These are phyloP conservation scores for Blepharisma undulans DNA, from an alignment of 169 alveolate species.

Conservation along the genomic window DNA sequence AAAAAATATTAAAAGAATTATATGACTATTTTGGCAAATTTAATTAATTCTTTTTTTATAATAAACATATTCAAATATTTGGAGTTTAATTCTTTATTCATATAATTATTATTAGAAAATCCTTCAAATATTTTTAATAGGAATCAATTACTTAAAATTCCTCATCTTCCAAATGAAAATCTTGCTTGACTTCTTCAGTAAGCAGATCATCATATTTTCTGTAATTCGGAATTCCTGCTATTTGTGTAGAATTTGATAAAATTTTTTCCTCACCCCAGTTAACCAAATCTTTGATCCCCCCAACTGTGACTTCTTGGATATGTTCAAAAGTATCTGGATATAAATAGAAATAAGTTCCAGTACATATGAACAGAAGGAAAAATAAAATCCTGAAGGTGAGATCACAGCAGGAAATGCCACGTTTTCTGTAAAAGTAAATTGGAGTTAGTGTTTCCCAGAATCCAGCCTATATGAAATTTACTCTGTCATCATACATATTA, in stretches of 20 bases:
- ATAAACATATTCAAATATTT: too few relatives aligned
- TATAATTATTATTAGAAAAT: too few relatives aligned
- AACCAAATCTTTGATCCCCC: slow-evolving; percentile 29
- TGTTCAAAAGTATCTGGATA: slow-evolving; percentile 29
- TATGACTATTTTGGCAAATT: too few relatives aligned
- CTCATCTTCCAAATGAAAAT: not conserved
- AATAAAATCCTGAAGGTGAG: not conserved
- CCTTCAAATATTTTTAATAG: too few relatives aligned
- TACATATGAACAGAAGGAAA: not conserved
- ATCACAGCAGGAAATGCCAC: slow-evolving; percentile 4
- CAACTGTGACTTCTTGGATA: slow-evolving; percentile 31
- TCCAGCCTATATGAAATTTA: slow-evolving; percentile 19
- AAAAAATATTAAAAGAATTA: too few relatives aligned
- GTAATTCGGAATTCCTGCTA: slow-evolving; percentile 26
- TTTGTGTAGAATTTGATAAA: slow-evolving; percentile 35
- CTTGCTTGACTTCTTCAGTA: not conserved
- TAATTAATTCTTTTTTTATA: too few relatives aligned
- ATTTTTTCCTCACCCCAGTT: slow-evolving; percentile 40
- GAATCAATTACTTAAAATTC: not conserved
- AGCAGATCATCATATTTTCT: not conserved
- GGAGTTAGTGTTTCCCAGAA: slow-evolving; percentile 40
- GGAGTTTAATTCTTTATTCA: too few relatives aligned
- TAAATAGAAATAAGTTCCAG: not conserved
- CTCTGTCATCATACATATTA: slow-evolving; percentile 22
- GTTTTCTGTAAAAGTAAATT: slow-evolving; percentile 4